Conservation (phyloP, 2,329 filamentous ascomycete species). For the Anthostomella pinea region DNA sequence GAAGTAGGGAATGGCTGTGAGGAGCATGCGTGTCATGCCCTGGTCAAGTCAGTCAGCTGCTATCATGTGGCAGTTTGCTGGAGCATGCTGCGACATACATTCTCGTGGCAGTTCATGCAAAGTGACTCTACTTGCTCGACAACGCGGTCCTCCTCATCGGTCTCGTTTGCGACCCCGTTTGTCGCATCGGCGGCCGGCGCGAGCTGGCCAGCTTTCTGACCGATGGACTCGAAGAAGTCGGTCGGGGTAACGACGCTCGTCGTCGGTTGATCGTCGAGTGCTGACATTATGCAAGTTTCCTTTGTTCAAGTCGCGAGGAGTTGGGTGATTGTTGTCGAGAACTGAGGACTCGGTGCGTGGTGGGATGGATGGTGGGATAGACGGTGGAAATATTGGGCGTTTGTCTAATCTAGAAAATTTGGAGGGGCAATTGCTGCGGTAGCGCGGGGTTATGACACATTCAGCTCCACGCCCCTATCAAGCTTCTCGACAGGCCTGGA, state of each 20-base stretch:
- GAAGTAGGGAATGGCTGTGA: constrained; percentile 95
- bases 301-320: no score
- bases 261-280: constrained; percentile 36
- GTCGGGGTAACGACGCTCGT: constrained; percentile 31
- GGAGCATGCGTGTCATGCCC: constrained; percentile 81
- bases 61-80: background rate
- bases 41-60: constrained; percentile 33
- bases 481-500: constrained; percentile 15
- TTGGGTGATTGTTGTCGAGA: background rate
- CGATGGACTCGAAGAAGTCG: constrained; percentile 62
- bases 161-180: constrained; percentile 24
- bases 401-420: constrained; percentile 29
- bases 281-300: constrained; percentile 40
- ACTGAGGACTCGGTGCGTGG: background rate
- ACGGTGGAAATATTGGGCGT: constrained; percentile 3
- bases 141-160: constrained; percentile 48
- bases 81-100: constrained; percentile 48
- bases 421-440: constrained; percentile 35
- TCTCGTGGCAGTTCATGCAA: constrained; percentile 82
- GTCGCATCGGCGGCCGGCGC: constrained; percentile 37
- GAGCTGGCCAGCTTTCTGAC: constrained; percentile 56
- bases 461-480: constrained; percentile 10
- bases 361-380: constrained; percentile 1
- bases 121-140: constrained; percentile 73
- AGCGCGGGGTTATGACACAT: constrained; percentile 40